These are phyloP conservation scores for Fusarium sp. DNA, from an alignment of 2,329 filamentous ascomycete species.

Conservation along the genomic window DNA sequence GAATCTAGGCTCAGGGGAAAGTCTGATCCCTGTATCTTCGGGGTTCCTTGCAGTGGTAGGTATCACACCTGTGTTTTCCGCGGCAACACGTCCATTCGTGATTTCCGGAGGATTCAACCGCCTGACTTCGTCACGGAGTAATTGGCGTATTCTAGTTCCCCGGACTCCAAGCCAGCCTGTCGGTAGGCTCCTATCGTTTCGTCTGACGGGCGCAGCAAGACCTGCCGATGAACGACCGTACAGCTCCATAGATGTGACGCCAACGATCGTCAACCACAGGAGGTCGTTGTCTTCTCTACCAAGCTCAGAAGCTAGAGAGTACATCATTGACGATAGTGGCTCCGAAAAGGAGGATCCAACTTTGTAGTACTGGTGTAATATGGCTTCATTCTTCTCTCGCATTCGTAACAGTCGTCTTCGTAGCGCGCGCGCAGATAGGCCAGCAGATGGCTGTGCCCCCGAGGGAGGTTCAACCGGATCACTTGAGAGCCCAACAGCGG, in stretches of 20 bases:
- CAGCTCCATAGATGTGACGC: constrained; percentile 91
- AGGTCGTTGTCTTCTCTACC: constrained; percentile 97
- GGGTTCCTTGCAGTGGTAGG: constrained; percentile 88
- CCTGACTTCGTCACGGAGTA: constrained; percentile 91
- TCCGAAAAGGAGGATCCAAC: constrained; percentile 92
- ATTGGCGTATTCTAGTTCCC: constrained; percentile 83
- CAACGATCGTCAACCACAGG: constrained; percentile 93
- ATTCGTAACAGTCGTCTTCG: constrained; percentile 78
- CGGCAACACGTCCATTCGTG: constrained; percentile 67
- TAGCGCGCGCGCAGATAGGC: constrained; percentile 75
- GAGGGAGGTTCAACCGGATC: constrained; percentile 64
- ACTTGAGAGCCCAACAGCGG: constrained; percentile 57
- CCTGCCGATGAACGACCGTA: constrained; percentile 88
- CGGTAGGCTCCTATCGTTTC: constrained; percentile 63
- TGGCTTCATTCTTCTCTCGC: constrained; percentile 77
- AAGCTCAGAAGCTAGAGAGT: constrained; percentile 92
- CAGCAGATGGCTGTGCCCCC: constrained; percentile 65
- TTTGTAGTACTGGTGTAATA: constrained; percentile 84
- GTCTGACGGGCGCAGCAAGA: constrained; percentile 68
- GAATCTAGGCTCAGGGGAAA: constrained; percentile 94
- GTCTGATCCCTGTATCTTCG: constrained; percentile 88
- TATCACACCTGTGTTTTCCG: constrained; percentile 81
- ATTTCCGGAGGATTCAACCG: constrained; percentile 85
- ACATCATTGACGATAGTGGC: constrained; percentile 92
- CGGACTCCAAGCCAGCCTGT: constrained; percentile 84